phyloP scores from a whole-genome alignment of 257 asterid species.

The Primulina eburnea region DNA sequence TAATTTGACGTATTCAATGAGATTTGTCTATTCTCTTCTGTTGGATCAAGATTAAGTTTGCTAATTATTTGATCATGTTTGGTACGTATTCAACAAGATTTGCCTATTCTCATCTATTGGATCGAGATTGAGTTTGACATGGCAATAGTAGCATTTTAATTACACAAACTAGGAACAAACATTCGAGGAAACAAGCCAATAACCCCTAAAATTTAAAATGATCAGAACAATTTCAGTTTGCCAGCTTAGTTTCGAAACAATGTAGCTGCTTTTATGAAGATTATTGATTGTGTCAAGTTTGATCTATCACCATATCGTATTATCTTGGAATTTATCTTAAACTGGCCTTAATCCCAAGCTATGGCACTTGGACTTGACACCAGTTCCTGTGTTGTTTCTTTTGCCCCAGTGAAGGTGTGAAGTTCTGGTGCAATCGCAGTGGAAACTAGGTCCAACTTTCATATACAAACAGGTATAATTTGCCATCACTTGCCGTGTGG shows the following conservation, averaged over 20 bases:
- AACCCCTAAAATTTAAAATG: background rate
- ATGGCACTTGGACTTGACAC: background rate
- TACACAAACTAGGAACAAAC: background rate
- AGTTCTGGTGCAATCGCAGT: background rate
- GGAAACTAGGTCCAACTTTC: background rate
- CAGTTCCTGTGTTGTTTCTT: background rate
- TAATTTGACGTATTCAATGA: background rate
- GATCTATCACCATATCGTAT: background rate
- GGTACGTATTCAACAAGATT: background rate
- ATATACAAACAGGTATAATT: background rate
- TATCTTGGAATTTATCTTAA: background rate
- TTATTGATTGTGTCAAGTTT: background rate
- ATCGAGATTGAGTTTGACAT: background rate
- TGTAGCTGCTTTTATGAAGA: background rate
- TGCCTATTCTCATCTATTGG: background rate
- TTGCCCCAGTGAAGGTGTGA: background rate
- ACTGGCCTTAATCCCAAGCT: background rate
- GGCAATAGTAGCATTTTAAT: background rate
- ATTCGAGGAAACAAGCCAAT: background rate
- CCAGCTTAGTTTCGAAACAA: background rate
- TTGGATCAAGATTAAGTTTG: background rate
- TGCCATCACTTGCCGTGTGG: background rate
- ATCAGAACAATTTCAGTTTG: background rate
- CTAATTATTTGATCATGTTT: too few species aligned
- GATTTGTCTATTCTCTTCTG: background rate